Evolutionary conservation across 2,329 filamentous ascomycete species (phyloP), one percentile per base, ranked within the genome.

Genomic region (Ophiostoma tasmaniense): DNA sequence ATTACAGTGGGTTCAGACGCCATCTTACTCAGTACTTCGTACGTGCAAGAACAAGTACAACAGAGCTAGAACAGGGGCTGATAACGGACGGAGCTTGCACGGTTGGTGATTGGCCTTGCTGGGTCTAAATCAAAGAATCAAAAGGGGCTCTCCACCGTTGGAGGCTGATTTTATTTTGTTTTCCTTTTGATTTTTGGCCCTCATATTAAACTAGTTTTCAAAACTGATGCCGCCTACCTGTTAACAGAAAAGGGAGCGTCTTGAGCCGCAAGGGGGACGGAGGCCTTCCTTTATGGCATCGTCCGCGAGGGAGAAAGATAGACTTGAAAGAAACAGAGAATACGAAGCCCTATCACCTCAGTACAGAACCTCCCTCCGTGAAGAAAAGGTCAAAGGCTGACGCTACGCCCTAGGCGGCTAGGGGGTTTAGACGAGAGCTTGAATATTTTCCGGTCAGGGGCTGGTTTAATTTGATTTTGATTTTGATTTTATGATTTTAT

Each of bases 321-420:
- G 14, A 42, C 17, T 14, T 6, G 17, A 13, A 42, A 17, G n/a
- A n/a, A n/a, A n/a, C n/a, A n/a, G n/a, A n/a, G n/a, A n/a, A n/a
- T n/a, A n/a, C n/a, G n/a, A n/a, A n/a, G n/a, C n/a, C n/a, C 39
- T 4, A 8, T 8, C 33, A 6, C 33, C 33, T 33, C 33, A 33
- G 33, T n/a, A n/a, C n/a, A n/a, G 33, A 33, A 42, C 17, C 39
- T 17, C 7, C 39, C 13, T 45, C 42, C 17, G 42, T 45, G 25
- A 22, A 25, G 25, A 22, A 10, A 55, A 25, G 17, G 11, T 25
- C 2, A 55, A 55, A 55, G 8, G 50, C 50, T 28, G 50, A 55
- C 50, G 50, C 50, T 55, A 55, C 50, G 50, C 50, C 50, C 50
- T 55, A 55, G 50, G 50, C 50, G 50, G 50, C 50, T 55, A 55